A percentile compares a stretch with the other conserved stretches of the same genome.
These are phyloP conservation scores for Roridomyces roridus DNA, from an alignment of 768 basidiomycete species.

Conservation along the genomic window DNA sequence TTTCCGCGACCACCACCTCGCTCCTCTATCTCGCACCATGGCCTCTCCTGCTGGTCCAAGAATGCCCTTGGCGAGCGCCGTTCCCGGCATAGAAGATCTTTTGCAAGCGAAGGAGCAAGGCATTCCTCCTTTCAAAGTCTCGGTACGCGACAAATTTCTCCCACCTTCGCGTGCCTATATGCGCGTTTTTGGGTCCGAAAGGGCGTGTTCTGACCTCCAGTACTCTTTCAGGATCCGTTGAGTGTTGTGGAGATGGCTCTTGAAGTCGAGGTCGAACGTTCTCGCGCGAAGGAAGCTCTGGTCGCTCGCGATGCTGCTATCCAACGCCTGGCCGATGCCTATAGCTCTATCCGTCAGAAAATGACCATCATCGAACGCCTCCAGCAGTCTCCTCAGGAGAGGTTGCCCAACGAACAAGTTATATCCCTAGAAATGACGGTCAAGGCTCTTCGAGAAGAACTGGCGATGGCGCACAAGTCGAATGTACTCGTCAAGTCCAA, in stretches of 20 bases:
- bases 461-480: constrained; percentile 37
- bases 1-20: background rate
- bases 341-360: constrained; percentile 67
- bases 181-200: background rate
- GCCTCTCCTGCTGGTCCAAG: constrained; percentile 1
- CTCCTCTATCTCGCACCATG: background rate
- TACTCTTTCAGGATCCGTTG: constrained; percentile 49
- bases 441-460: constrained; percentile 43
- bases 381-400: constrained; percentile 45
- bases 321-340: constrained; percentile 63
- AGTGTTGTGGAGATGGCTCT: constrained; percentile 59
- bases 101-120: constrained; percentile 14
- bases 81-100: constrained; percentile 18
- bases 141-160: too few species aligned
- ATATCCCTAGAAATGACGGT: constrained; percentile 42
- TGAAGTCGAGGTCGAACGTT: constrained; percentile 58
- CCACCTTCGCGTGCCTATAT: constrained; percentile 1
- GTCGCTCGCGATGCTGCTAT: constrained; percentile 69
- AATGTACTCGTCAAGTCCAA: constrained; percentile 26
- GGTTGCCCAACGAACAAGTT: constrained; percentile 43
- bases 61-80: constrained; percentile 3
- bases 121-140: constrained; percentile 12
- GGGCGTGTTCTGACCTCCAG: constrained; percentile 1
- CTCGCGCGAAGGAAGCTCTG: constrained; percentile 61
- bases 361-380: constrained; percentile 54